A percentile compares a stretch with the other conserved stretches of the same genome.
phyloP scores from a whole-genome alignment of 805 yeast genomes.

The Candida stauntonica region DNA sequence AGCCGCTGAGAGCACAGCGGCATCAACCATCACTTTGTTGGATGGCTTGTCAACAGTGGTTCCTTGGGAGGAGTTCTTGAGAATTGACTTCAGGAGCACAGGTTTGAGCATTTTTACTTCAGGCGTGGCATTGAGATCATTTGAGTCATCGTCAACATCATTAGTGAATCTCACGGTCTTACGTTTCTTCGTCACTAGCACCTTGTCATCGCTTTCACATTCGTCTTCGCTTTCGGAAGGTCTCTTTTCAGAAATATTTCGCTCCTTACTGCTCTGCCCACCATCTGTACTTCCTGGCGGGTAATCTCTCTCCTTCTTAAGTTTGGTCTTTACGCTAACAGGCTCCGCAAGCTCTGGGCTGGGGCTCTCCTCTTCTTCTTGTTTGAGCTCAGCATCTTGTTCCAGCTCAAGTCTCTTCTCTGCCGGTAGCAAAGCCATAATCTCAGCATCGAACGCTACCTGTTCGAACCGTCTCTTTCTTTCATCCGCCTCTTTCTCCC shows the following conservation, averaged over 20 bases:
- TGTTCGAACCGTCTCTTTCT: conserved; percentile 1
- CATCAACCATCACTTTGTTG: no score
- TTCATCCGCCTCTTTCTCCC: conserved; percentile 1
- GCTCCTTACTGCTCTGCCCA: no score
- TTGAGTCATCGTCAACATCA: conserved; percentile 1
- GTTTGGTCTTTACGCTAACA: neutral
- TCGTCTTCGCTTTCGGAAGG: neutral
- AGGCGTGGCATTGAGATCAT: neutral
- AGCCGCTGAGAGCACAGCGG: neutral
- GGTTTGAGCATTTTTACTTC: neutral
- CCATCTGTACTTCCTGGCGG: neutral
- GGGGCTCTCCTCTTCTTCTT: neutral
- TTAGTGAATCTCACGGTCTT: conserved; percentile 9
- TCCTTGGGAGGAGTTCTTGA: conserved; percentile 6
- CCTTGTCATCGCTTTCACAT: no score
- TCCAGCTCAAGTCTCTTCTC: neutral
- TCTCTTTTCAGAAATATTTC: no score
- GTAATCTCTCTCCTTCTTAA: neutral
- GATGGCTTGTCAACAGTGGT: no score
- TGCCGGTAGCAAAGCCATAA: neutral
- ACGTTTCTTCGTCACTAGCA: conserved; percentile 2
- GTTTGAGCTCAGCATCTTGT: neutral
- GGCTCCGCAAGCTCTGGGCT: neutral
- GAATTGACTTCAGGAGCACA: conserved; percentile 1
- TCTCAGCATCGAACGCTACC: conserved; percentile 3